These are phyloP conservation scores for Yamadazyma olivae DNA, from an alignment of 805 yeast species.

Conservation along the genomic window DNA sequence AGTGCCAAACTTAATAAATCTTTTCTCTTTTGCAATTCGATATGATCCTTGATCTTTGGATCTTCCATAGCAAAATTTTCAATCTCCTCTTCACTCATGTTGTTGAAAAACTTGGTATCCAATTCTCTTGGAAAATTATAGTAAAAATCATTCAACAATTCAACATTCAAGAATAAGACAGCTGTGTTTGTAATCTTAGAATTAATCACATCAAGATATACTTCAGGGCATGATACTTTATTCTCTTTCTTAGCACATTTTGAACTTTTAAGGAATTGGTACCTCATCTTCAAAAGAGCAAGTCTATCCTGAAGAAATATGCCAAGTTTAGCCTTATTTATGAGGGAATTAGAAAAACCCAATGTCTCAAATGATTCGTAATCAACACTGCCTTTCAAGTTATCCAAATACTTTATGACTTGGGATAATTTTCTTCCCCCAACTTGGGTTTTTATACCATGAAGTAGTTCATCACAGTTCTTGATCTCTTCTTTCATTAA, in stretches of 20 bases:
- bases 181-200: constrained; percentile 92
- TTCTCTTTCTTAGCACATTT: constrained; percentile 76
- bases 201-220: constrained; percentile 87
- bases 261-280: constrained; percentile 65
- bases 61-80: constrained; percentile 93
- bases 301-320: constrained; percentile 73
- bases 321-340: constrained; percentile 82
- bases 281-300: constrained; percentile 66
- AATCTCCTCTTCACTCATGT: constrained; percentile 69
- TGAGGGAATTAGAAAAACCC: constrained; percentile 76
- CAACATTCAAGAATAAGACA: constrained; percentile 88
- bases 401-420: constrained; percentile 70
- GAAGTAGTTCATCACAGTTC: constrained; percentile 70
- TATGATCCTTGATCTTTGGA: constrained; percentile 84
- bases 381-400: constrained; percentile 37
- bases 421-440: constrained; percentile 85
- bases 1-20: constrained; percentile 83
- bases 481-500: constrained; percentile 79
- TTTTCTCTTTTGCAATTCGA: constrained; percentile 90
- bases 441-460: constrained; percentile 58
- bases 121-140: constrained; percentile 90
- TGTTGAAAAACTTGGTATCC: constrained; percentile 66
- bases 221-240: constrained; percentile 91
- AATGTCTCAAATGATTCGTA: constrained; percentile 62
- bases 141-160: constrained; percentile 88